phyloP scores from a whole-genome alignment of 768 basidiomycete genomes.

The Chlorophyllum brunneum region DNA sequence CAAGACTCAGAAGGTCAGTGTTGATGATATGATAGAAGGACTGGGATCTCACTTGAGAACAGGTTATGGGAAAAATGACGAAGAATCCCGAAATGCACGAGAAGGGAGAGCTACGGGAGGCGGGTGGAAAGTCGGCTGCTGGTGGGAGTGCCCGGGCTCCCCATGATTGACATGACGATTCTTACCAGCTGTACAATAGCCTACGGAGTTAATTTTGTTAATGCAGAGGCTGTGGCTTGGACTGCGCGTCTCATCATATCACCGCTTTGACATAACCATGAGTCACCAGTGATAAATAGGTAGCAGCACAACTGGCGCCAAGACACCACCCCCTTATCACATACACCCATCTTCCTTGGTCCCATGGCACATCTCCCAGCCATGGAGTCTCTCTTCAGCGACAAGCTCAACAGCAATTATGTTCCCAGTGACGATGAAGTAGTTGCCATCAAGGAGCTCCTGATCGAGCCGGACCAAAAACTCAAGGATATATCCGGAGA shows the following conservation, averaged over 20 bases:
- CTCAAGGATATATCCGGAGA: constrained; percentile 9
- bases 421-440: constrained; percentile 11
- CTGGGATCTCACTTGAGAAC: not conserved
- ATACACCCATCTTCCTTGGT: not conserved
- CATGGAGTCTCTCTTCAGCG: constrained; percentile 13
- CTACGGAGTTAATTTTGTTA: not conserved
- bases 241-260: too few relatives aligned
- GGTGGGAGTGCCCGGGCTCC: constrained; percentile 26
- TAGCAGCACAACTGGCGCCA: too few relatives aligned
- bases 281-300: too few relatives aligned
- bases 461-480: constrained; percentile 8
- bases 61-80: constrained; percentile 42
- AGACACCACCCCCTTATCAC: not conserved
- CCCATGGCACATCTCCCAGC: constrained; percentile 4
- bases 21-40: not conserved
- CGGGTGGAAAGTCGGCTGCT: constrained; percentile 44
- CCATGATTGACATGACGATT: constrained; percentile 15
- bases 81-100: constrained; percentile 49
- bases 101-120: constrained; percentile 48
- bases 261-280: too few relatives aligned
- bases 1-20: constrained; percentile 51
- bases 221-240: not conserved
- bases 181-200: not conserved
- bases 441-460: constrained; percentile 5
- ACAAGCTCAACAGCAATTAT: constrained; percentile 13